Base-by-base conservation (phyloP, 2,329 filamentous ascomycete species). In the Clonostachys chloroleuca region DNA sequence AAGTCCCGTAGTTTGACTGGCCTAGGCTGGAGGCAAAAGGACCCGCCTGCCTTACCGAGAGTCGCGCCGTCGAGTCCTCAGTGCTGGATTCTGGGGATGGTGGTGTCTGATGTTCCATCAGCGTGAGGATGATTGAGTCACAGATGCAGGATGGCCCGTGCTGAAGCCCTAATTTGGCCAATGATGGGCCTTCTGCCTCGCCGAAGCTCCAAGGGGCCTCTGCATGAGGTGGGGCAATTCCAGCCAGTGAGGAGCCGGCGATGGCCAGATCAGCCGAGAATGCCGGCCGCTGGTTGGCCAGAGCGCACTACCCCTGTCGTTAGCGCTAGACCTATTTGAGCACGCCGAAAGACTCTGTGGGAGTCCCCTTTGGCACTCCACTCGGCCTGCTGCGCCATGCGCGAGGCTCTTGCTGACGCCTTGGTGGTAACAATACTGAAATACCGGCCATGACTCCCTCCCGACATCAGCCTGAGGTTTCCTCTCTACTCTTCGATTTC, bases 301-400 rank as follows among this genome's bases (percentile, higher is more conserved):
- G 4, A 4, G 9, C 0, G 59, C 20, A 68, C 68, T 1, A 39
- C 14, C 14, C 36, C 36, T 18, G 14, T 39, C 12, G 12, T 5
- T 5, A 1, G 14, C 14, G 58, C 68, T 67, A 68, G 51, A 36
- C 68, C 67, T 49, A 47, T 58, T 66, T 56, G 57, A 67, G 67
- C 68, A 70, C 68, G 68, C 68, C 68, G 68, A 71, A 69, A 59
- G 66, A 68, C 63, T 68, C 65, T 64, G 18, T 33, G 14, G 16
- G 9, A n/a, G 17, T 12, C 16, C 10, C 57, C 54, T 57, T 46
- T 54, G 52, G 52, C 51, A 55, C 54, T 39, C 17, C 17, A n/a
- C 36, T 18, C 17, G 36, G 45, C 40, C 43, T 56, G 59, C 63
- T 62, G 58, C 57, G 63, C 59, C 60, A 56, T 61, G 33, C 39